Conservation (phyloP, 495 filamentous ascomycete genomes). For the Penicillium crystallinum region DNA sequence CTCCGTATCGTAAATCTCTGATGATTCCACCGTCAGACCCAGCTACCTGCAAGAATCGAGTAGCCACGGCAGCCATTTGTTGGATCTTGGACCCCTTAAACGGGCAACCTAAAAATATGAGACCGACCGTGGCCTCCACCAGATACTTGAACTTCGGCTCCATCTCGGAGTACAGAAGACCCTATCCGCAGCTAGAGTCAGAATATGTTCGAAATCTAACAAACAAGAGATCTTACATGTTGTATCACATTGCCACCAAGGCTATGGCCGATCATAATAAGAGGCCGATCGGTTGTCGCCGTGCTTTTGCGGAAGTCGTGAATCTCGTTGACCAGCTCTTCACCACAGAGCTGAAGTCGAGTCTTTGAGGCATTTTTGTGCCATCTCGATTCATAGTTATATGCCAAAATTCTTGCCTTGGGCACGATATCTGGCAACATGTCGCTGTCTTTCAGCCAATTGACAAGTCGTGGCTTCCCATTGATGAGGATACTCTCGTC, state of each 20-base stretch:
- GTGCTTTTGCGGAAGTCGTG: not conserved
- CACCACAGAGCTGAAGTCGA: not conserved
- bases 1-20: not conserved
- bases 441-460: not conserved
- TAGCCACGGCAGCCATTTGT: not conserved
- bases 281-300: not conserved
- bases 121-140: not conserved
- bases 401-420: not conserved
- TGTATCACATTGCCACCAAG: conserved; percentile 2
- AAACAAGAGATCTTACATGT: not conserved
- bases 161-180: not conserved
- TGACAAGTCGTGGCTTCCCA: conserved; percentile 1
- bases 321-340: not conserved
- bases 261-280: conserved; percentile 1
- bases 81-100: not conserved
- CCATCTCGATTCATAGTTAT: conserved; percentile 3
- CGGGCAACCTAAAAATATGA: not conserved
- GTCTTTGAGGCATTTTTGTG: not conserved
- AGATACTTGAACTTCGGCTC: conserved; percentile 1
- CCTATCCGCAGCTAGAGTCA: not conserved
- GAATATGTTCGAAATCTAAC: not conserved
- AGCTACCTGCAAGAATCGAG: not conserved
- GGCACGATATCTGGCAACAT: not conserved
- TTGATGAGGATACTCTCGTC: not conserved
- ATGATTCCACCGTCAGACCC: not conserved